These are phyloP conservation scores for Citrus sp. DNA, from an alignment of 345 rosid species.

Conservation along the genomic window DNA sequence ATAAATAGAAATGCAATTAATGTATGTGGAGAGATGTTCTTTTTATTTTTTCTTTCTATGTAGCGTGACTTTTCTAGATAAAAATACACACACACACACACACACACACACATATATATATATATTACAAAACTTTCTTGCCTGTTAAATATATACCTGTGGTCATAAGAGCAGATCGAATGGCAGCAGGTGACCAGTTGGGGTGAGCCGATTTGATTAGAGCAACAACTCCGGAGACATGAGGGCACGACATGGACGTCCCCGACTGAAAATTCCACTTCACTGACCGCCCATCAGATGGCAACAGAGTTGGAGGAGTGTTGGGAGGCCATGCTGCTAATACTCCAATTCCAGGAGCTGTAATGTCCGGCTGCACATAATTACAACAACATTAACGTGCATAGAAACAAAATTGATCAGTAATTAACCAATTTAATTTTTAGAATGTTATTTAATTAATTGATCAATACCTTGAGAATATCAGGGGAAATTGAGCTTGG, in stretches of 20 bases:
- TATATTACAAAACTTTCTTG: no score
- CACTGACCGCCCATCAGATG: constrained; percentile 28
- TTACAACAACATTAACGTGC: no score
- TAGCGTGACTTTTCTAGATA: no score
- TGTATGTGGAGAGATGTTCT: no score
- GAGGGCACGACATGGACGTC: constrained; percentile 81
- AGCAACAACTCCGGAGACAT: constrained; percentile 60
- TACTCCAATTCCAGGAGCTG: constrained; percentile 64
- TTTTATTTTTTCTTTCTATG: no score
- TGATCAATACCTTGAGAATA: constrained; percentile 52
- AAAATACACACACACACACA: no score
- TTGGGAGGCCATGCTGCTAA: constrained; percentile 73
- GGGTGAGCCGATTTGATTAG: constrained; percentile 64
- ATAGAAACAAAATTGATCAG: neutral
- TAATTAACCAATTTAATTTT: no score
- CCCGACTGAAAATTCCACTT: constrained; percentile 68
- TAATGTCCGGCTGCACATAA: constrained; percentile 56
- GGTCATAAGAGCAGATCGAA: constrained; percentile 74
- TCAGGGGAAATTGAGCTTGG: constrained; percentile 61
- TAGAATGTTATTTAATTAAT: neutral
- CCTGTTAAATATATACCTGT: neutral
- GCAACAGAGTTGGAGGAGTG: constrained; percentile 39
- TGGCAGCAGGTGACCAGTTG: constrained; percentile 68
- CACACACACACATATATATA: no score
- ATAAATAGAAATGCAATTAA: no score